Percentiles rank a stretch among this genome's conserved stretches.
These are phyloP conservation scores for Pachysandra terminalis DNA, from an alignment of 164 flowering plant genomes.

Conservation along the genomic window DNA sequence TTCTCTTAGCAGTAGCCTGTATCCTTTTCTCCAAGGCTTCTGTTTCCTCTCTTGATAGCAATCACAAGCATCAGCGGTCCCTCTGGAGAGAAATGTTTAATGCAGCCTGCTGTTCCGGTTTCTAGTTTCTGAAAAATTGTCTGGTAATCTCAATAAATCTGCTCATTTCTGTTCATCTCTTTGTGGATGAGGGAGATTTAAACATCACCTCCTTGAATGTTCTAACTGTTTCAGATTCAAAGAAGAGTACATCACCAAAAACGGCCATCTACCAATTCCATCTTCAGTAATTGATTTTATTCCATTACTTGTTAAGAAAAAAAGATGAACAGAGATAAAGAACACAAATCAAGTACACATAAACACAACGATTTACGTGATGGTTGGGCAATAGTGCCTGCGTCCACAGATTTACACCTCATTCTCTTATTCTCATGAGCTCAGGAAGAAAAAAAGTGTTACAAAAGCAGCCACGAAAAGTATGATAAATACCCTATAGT, in stretches of 20 bases:
- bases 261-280: constrained; percentile 37
- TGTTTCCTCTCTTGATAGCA: not conserved
- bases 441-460: too few relatives aligned
- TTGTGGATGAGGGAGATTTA: not conserved
- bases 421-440: too few relatives aligned
- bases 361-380: too few relatives aligned
- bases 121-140: too few relatives aligned
- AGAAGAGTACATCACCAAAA: constrained; percentile 28
- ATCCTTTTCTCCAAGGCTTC: not conserved
- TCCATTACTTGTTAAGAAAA: not conserved
- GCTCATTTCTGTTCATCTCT: not conserved
- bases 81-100: not conserved
- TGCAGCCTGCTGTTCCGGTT: not conserved
- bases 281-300: constrained; percentile 30
- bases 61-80: not conserved
- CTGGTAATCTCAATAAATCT: not conserved
- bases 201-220: not conserved
- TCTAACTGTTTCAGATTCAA: constrained; percentile 29
- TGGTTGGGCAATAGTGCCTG: too few relatives aligned
- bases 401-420: too few relatives aligned
- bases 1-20: not conserved
- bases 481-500: too few relatives aligned
- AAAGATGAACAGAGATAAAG: too few relatives aligned
- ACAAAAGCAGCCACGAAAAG: too few relatives aligned
- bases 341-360: too few relatives aligned